These are phyloP conservation scores for Lactarius deliciosus DNA, from an alignment of 768 basidiomycete species.

Conservation along the genomic window DNA sequence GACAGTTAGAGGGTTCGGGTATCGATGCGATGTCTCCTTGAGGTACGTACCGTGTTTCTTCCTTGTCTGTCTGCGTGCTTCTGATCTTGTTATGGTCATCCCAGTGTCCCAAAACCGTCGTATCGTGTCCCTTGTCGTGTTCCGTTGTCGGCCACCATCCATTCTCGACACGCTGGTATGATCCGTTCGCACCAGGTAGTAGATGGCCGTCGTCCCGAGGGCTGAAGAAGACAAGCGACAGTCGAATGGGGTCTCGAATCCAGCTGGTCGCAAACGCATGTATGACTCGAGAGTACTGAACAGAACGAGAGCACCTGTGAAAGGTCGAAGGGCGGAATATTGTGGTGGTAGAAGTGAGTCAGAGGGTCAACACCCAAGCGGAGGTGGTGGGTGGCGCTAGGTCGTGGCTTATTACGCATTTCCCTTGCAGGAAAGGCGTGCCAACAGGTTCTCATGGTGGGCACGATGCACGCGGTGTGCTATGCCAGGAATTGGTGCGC, in stretches of 20 bases:
- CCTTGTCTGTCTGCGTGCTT: neutral
- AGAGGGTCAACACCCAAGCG: neutral
- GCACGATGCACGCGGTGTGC: neutral
- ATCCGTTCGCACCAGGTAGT: neutral
- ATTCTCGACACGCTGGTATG: neutral
- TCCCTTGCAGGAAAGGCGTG: neutral
- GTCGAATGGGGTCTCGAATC: neutral
- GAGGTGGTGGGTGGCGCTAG: neutral
- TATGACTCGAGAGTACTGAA: neutral
- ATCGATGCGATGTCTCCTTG: neutral
- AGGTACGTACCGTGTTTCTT: neutral
- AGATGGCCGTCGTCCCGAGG: neutral
- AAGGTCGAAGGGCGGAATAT: neutral
- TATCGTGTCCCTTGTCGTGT: neutral
- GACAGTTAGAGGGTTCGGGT: neutral
- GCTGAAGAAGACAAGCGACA: neutral
- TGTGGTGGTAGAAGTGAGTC: neutral
- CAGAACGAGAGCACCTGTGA: neutral
- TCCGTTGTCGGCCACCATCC: neutral
- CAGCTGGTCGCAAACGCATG: neutral
- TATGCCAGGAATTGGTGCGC: neutral
- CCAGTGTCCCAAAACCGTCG: neutral
- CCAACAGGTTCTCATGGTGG: neutral
- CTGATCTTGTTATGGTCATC: neutral
- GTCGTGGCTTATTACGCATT: neutral